phyloP scores from a whole-genome alignment of 2,329 filamentous ascomycete species.

The Leptosphaerulina australis region DNA sequence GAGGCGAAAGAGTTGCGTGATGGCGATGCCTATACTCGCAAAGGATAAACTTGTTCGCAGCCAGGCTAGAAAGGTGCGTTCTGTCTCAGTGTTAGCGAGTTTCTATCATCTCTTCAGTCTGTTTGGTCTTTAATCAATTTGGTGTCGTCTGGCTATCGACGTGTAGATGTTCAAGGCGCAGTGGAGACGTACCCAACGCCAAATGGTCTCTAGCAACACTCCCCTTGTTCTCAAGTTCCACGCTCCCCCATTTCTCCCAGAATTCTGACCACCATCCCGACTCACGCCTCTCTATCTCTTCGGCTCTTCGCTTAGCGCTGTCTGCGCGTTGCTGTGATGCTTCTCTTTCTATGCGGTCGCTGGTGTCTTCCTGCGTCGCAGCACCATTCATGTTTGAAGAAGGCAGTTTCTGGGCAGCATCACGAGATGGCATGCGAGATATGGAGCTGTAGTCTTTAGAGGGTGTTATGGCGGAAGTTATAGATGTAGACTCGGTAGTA shows the following conservation, averaged over 20 bases:
- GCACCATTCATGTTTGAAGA: conserved; percentile 5
- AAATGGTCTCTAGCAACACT: conserved; percentile 83
- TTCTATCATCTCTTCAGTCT: no score
- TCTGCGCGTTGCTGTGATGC: conserved; percentile 8
- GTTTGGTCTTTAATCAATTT: no score
- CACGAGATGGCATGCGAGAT: conserved; percentile 18
- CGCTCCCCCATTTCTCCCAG: conserved; percentile 65
- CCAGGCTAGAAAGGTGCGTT: conserved; percentile 86
- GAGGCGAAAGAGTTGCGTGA: conserved; percentile 84
- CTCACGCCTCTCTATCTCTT: conserved; percentile 28
- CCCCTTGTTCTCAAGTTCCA: conserved; percentile 85
- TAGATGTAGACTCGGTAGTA: conserved; percentile 49
- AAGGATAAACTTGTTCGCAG: conserved; percentile 81
- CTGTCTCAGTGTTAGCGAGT: conserved; percentile 59
- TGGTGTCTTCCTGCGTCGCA: conserved; percentile 3
- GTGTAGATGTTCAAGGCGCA: not conserved
- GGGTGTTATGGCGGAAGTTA: conserved; percentile 19
- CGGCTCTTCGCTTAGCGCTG: conserved; percentile 33
- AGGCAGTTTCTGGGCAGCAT: conserved; percentile 1
- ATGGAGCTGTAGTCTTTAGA: conserved; percentile 35
- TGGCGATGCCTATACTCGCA: conserved; percentile 79
- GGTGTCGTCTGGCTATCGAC: no score
- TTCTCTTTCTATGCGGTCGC: not conserved
- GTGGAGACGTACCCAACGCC: conserved; percentile 66
- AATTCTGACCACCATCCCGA: conserved; percentile 60